Evolutionary conservation across 1,284 basidiomycete genomes (phyloP).

Genomic region (Phlebopus sp.): DNA sequence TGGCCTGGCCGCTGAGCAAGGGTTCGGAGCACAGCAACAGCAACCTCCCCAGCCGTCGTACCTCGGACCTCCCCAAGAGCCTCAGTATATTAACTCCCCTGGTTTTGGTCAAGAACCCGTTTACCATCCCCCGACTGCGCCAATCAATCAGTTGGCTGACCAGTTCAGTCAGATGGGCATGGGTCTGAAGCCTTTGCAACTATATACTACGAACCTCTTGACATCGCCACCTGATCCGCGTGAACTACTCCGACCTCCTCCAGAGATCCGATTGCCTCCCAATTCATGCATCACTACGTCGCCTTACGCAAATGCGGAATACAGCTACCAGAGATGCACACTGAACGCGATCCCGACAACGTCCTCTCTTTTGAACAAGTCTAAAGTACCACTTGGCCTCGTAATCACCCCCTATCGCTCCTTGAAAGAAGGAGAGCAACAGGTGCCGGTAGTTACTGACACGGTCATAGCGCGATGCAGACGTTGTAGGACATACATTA

Average conservation of each 20-base stretch:
- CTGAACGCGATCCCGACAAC: conserved; percentile 95
- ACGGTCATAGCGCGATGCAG: conserved; percentile 97
- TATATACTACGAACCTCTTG: conserved; percentile 85
- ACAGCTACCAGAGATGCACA: conserved; percentile 91
- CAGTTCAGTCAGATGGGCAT: conserved; percentile 90
- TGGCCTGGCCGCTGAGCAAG: conserved; percentile 65
- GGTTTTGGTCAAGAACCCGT: conserved; percentile 46
- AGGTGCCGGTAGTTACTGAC: conserved; percentile 88
- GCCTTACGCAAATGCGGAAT: conserved; percentile 81
- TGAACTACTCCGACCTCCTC: conserved; percentile 79
- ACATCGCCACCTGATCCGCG: conserved; percentile 88
- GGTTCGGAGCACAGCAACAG: conserved; percentile 56
- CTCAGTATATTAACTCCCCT: conserved; percentile 59
- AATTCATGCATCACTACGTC: conserved; percentile 79
- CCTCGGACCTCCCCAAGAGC: conserved; percentile 47
- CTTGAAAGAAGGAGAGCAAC: conserved; percentile 69
- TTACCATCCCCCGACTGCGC: conserved; percentile 47
- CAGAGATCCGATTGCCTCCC: conserved; percentile 86
- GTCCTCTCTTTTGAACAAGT: conserved; percentile 85
- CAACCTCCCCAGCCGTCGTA: conserved; percentile 45
- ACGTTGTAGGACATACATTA: conserved; percentile 97
- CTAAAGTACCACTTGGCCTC: conserved; percentile 90
- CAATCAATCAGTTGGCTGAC: conserved; percentile 68
- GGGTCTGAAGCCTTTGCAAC: conserved; percentile 66
- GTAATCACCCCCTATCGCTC: conserved; percentile 92